phyloP scores from a whole-genome alignment of 2,329 filamentous ascomycete species.

The Aspergillus persii region DNA sequence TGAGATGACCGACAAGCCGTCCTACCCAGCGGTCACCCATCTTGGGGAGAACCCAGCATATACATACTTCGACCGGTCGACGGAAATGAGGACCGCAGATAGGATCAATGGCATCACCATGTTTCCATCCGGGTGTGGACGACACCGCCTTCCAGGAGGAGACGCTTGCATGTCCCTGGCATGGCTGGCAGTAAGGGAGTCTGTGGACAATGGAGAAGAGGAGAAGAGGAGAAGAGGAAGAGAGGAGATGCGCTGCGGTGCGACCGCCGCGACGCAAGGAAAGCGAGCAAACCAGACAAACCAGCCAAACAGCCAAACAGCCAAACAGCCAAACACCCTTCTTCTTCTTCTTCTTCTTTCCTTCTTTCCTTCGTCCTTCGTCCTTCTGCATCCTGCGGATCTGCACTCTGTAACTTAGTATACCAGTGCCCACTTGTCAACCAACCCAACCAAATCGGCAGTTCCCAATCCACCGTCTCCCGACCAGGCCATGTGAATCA shows the following conservation, averaged over 20 bases:
- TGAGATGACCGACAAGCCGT: not conserved
- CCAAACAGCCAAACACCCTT: not conserved
- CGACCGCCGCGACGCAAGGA: no score
- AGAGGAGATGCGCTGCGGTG: no score
- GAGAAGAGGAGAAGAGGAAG: no score
- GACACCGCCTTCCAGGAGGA: not conserved
- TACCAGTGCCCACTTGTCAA: no score
- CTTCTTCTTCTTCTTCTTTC: not conserved
- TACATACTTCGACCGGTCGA: not conserved
- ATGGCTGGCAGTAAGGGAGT: not conserved
- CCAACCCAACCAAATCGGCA: not conserved
- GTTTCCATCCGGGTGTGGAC: not conserved
- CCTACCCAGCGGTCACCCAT: not conserved
- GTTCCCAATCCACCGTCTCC: not conserved
- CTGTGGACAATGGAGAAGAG: no score
- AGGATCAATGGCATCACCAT: not conserved
- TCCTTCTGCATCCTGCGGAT: not conserved
- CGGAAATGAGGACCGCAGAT: not conserved
- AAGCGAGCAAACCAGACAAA: no score
- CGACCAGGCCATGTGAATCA: slow-evolving; percentile 22
- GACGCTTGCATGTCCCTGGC: not conserved
- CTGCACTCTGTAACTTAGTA: not conserved
- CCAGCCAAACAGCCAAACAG: no score
- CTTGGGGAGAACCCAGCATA: not conserved
- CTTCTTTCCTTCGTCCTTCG: not conserved